Conservation (phyloP, 345 rosid species). For the Sisymbrium irio region DNA sequence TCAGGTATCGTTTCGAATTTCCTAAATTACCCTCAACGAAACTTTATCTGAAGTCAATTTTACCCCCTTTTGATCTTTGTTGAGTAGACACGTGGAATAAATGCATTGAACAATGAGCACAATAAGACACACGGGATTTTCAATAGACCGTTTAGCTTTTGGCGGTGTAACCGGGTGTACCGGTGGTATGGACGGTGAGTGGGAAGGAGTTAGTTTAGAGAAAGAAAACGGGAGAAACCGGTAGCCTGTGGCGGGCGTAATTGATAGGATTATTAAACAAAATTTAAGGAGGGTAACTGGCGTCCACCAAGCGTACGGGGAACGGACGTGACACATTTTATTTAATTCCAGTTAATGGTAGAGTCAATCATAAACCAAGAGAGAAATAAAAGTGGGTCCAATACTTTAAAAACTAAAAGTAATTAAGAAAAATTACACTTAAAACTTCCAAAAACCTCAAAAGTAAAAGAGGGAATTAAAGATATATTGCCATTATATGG, state of each 20-base stretch:
- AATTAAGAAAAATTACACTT: not conserved
- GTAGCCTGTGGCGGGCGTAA: conserved; percentile 39
- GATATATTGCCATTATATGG: not conserved
- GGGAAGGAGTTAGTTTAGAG: conserved; percentile 32
- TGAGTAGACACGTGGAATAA: conserved; percentile 19
- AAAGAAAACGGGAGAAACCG: conserved; percentile 38
- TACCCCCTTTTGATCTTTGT: not conserved
- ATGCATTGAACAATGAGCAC: conserved; percentile 21
- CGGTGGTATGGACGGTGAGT: conserved; percentile 35
- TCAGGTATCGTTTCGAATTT: not conserved
- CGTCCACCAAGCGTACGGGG: conserved; percentile 51
- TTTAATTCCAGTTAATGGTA: conserved; percentile 44
- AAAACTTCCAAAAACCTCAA: conserved; percentile 11
- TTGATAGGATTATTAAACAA: conserved; percentile 33
- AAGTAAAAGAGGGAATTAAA: not conserved
- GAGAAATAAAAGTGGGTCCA: conserved; percentile 26
- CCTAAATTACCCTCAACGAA: conserved; percentile 17
- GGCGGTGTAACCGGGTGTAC: conserved; percentile 5
- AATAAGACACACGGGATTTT: conserved; percentile 13
- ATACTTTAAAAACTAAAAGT: not conserved
- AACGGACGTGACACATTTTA: conserved; percentile 49
- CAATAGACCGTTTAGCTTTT: conserved; percentile 15
- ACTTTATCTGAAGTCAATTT: not conserved
- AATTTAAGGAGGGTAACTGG: conserved; percentile 37
- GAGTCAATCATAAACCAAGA: conserved; percentile 43